Percentiles rank a stretch among this genome's conserved stretches.
Conservation (phyloP, 306 rosid genomes). For the Mimosa bimucronata region DNA sequence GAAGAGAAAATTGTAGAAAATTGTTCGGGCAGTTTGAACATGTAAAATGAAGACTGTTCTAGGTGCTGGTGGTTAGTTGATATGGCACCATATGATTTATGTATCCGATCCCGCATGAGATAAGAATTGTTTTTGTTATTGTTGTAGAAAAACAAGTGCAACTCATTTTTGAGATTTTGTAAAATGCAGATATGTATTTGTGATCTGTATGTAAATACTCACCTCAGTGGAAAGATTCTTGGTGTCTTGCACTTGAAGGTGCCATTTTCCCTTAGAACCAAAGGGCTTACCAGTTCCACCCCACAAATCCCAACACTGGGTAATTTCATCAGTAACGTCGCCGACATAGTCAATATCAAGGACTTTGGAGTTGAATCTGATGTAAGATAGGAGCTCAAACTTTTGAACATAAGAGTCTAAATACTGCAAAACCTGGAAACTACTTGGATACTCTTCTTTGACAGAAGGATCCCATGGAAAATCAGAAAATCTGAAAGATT, state of each 20-base stretch:
- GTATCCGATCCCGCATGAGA: too few relatives aligned
- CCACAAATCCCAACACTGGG: conserved; percentile 55
- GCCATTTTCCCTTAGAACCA: conserved; percentile 55
- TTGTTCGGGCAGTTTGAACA: too few relatives aligned
- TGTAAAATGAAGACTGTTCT: too few relatives aligned
- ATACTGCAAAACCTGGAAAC: conserved; percentile 44
- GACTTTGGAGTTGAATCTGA: conserved; percentile 57
- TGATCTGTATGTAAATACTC: background rate
- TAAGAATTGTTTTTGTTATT: too few relatives aligned
- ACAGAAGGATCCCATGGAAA: conserved; percentile 65
- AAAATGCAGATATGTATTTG: background rate
- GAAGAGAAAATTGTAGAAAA: too few relatives aligned
- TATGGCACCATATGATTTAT: too few relatives aligned
- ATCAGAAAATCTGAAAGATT: conserved; percentile 41
- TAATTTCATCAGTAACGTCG: conserved; percentile 38
- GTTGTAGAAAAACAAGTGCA: too few relatives aligned
- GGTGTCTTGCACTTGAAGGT: conserved; percentile 49
- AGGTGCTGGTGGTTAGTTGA: too few relatives aligned
- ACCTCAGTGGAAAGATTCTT: conserved; percentile 43
- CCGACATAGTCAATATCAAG: conserved; percentile 49
- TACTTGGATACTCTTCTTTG: conserved; percentile 38
- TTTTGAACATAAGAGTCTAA: conserved; percentile 51
- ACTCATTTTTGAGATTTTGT: background rate
- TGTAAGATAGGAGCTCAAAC: conserved; percentile 44
- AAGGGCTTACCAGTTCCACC: conserved; percentile 55